Percentiles rank a stretch among this genome's conserved stretches.
These are phyloP conservation scores for Aspergillus diversus DNA, from an alignment of 495 filamentous ascomycete genomes.

Conservation along the genomic window DNA sequence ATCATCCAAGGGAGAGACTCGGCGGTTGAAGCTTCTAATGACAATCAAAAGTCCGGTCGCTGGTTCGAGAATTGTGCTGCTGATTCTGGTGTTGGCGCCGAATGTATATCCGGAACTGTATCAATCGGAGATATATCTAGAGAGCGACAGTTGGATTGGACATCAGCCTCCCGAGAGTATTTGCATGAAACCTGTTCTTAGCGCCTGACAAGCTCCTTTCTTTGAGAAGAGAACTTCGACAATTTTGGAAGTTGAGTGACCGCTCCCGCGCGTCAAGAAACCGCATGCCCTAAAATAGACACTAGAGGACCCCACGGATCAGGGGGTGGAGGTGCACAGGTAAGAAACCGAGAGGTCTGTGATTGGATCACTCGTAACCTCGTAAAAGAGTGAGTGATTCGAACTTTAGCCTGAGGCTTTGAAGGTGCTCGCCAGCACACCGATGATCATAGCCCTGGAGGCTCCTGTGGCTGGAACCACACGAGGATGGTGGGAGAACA, in stretches of 20 bases:
- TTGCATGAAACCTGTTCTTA: not conserved
- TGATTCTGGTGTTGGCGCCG: not conserved
- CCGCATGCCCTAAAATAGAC: not conserved
- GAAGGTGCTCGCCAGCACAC: slow-evolving; percentile 3
- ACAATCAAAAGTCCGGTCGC: not conserved
- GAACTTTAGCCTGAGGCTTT: not conserved
- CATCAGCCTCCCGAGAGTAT: not conserved
- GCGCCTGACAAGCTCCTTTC: slow-evolving; percentile 10
- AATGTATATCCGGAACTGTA: not conserved
- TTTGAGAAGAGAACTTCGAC: not conserved
- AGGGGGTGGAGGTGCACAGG: not conserved
- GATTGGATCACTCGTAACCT: not conserved
- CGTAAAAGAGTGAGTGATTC: not conserved
- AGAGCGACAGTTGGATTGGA: slow-evolving; percentile 6
- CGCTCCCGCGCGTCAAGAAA: slow-evolving; percentile 9
- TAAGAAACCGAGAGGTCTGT: not conserved
- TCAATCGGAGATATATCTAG: not conserved
- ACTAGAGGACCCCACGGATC: not conserved
- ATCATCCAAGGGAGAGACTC: not conserved
- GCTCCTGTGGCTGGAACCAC: slow-evolving; percentile 12
- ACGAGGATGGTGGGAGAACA: not conserved
- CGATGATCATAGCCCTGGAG: not conserved
- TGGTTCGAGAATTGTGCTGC: not conserved
- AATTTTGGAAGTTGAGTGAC: not conserved
- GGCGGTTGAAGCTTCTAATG: not conserved